These are phyloP conservation scores for Circinella minor DNA, from an alignment of 371 early-diverging fungal genomes.

Conservation along the genomic window DNA sequence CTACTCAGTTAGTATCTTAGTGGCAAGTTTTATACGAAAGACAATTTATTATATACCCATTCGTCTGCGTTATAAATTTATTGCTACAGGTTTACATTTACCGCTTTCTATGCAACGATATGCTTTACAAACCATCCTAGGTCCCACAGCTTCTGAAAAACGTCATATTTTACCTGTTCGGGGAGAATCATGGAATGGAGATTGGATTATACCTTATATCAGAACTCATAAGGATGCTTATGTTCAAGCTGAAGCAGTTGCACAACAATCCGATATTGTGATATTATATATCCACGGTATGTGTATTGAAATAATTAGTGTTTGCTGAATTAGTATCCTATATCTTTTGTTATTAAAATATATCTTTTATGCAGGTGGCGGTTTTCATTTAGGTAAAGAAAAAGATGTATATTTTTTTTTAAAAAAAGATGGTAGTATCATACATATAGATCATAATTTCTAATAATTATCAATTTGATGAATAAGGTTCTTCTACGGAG, in stretches of 20 bases:
- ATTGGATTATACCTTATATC: constrained; percentile 21
- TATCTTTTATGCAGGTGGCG: constrained; percentile 24
- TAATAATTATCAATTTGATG: not conserved
- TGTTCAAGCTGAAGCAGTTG: constrained; percentile 15
- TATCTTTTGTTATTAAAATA: not conserved
- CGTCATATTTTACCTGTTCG: constrained; percentile 15
- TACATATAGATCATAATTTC: not conserved
- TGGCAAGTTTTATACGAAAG: not conserved
- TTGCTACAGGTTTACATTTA: constrained; percentile 8
- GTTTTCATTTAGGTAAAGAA: constrained; percentile 25
- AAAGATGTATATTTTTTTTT: not conserved
- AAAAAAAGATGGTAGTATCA: not conserved
- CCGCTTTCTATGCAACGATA: constrained; percentile 1
- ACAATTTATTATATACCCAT: not conserved
- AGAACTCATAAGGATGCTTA: constrained; percentile 3
- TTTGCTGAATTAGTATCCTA: not conserved
- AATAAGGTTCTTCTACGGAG: constrained; percentile 16
- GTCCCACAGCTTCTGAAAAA: constrained; percentile 10
- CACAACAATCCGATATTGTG: constrained; percentile 16
- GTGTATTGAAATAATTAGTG: not conserved
- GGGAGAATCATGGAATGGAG: constrained; percentile 19
- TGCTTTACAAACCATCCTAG: not conserved
- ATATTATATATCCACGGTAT: constrained; percentile 33
- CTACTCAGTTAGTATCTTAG: not conserved
- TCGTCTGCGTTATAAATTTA: constrained; percentile 7